These are phyloP conservation scores for Leccinum griseonigrum DNA, from an alignment of 1,284 basidiomycete genomes.

Conservation along the genomic window DNA sequence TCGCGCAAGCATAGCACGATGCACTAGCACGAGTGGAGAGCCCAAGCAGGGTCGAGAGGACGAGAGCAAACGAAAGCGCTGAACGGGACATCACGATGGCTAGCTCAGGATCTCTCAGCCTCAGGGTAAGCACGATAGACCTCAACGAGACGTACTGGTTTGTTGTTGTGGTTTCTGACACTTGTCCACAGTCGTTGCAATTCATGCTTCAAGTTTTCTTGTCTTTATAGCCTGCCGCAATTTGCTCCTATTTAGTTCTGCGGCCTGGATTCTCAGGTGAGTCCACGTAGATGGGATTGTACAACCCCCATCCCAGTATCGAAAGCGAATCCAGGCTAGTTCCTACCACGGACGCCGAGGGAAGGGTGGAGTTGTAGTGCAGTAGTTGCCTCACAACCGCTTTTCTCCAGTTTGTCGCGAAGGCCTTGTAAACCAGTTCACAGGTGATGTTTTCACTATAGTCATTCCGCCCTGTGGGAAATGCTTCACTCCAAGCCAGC, in stretches of 20 bases:
- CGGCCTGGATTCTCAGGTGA: neutral
- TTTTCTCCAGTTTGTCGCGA: no score
- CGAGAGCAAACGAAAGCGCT: neutral
- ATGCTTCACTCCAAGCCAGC: no score
- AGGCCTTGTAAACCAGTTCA: no score
- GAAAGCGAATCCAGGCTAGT: neutral
- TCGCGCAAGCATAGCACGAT: constrained; percentile 7
- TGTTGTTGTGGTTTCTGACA: neutral
- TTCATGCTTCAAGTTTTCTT: neutral
- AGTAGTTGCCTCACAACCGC: no score
- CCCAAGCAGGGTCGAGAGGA: constrained; percentile 9
- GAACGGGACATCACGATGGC: constrained; percentile 4
- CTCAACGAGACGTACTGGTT: neutral
- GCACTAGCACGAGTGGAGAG: constrained; percentile 8
- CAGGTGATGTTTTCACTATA: no score
- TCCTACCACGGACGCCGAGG: neutral
- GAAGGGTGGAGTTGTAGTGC: no score
- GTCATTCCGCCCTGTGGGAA: no score
- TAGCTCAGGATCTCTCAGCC: neutral
- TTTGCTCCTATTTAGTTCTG: neutral
- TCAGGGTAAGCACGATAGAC: neutral
- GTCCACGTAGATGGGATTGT: neutral
- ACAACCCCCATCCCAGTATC: neutral
- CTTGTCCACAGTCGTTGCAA: neutral
- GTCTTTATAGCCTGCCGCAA: neutral